These are phyloP conservation scores for Talaromyces albobiverticillius DNA, from an alignment of 2,329 filamentous ascomycete genomes.

Conservation along the genomic window DNA sequence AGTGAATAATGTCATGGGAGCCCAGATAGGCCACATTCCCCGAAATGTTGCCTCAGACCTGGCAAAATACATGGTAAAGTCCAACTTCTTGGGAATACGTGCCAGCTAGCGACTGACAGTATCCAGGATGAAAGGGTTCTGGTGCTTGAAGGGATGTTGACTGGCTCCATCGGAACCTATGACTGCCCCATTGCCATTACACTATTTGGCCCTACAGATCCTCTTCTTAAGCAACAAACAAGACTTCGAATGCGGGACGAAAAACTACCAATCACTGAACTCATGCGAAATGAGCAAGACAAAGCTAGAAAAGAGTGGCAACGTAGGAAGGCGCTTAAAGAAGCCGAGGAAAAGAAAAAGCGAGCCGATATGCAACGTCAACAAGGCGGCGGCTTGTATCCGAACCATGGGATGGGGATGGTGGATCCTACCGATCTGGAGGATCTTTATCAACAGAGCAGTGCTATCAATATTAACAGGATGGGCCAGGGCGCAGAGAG, in stretches of 20 bases:
- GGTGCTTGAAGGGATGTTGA: conserved; percentile 66
- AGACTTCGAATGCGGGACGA: conserved; percentile 62
- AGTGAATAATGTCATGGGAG: conserved; percentile 70
- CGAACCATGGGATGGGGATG: conserved; percentile 33
- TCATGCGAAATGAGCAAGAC: conserved; percentile 57
- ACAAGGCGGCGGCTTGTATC: conserved; percentile 22
- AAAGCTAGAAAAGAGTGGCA: conserved; percentile 39
- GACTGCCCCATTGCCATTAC: conserved; percentile 71
- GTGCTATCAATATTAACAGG: conserved; percentile 65
- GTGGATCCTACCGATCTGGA: conserved; percentile 50
- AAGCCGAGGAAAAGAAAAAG: conserved; percentile 33
- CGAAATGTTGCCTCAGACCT: conserved; percentile 66
- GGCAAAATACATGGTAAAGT: conserved; percentile 64
- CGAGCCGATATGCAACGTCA: conserved; percentile 18
- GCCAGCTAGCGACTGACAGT: conserved; percentile 13
- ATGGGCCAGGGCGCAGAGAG: conserved; percentile 65
- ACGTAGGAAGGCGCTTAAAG: conserved; percentile 47
- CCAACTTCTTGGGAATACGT: background rate
- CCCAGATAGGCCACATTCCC: conserved; percentile 77
- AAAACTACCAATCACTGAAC: conserved; percentile 55
- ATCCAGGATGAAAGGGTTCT: conserved; percentile 57
- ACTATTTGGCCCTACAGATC: conserved; percentile 66
- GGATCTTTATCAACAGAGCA: conserved; percentile 63
- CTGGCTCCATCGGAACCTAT: conserved; percentile 62
- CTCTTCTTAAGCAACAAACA: conserved; percentile 52